Percentiles rank a stretch among this genome's conserved stretches.
phyloP scores from a whole-genome alignment of 2,329 filamentous ascomycete genomes.

The Alternaria sp. region DNA sequence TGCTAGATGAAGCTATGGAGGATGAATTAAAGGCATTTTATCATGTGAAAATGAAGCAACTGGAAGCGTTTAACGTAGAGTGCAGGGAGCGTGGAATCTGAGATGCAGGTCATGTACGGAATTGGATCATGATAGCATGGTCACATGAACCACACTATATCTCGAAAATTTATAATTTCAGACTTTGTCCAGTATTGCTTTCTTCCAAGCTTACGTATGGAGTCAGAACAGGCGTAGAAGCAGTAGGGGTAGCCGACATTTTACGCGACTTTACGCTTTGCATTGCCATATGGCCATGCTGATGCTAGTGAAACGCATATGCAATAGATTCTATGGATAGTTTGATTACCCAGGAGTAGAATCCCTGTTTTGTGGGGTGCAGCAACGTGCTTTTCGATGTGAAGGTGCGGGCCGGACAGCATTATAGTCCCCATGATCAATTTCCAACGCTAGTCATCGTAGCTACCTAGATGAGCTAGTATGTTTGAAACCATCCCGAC shows the following conservation, averaged over 20 bases:
- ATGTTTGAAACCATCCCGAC: conserved; percentile 8
- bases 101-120: too few species aligned
- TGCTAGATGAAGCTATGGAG: conserved; percentile 10
- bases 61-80: conserved; percentile 18
- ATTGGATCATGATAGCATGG: too few species aligned
- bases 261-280: background rate
- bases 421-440: conserved; percentile 17
- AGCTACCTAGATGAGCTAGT: background rate
- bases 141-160: accelerated
- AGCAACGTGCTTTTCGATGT: conserved; percentile 9
- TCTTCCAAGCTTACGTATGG: background rate
- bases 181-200: accelerated
- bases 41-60: conserved; percentile 23
- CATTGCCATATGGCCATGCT: background rate
- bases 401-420: conserved; percentile 17
- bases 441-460: background rate
- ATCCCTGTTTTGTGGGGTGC: conserved; percentile 9
- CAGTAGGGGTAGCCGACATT: background rate
- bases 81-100: too few species aligned
- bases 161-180: background rate
- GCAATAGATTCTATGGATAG: background rate
- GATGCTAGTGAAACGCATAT: background rate
- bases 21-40: conserved; percentile 18
- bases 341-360: background rate
- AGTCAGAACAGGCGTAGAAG: background rate